Evolutionary conservation across 345 rosid genomes (phyloP), one percentile per base, ranked within the genome.

Genomic region (Gossypium mustelinum): DNA sequence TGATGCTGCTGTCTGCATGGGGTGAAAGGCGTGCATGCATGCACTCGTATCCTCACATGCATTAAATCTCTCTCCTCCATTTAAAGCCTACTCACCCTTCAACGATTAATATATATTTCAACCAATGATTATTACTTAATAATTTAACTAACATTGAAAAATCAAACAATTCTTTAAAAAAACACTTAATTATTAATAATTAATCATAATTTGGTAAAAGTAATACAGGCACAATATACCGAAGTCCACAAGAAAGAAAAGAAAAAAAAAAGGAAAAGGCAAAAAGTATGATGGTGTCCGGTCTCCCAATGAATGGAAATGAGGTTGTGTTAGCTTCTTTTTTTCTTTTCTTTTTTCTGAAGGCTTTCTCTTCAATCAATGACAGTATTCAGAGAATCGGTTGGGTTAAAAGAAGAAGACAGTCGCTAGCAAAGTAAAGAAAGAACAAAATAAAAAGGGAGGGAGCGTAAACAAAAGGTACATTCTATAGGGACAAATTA

Each of bases 1-100:
- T 73, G 80, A 81, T 81, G 80, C 10, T 84, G 81, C 75, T 77
- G n/a, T 78, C 75, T 78, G 86, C 84, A 83, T 78, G 80, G 84
- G 82, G 84, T 80, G 81, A 78, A 59, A 73, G 70, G 84, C 83
- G 80, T 83, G 86, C 82, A 51, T 73, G 73, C 69, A 51, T 75
- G 61, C 76, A 73, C 79, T 83, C 78, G 78, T 82, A 60, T 67
- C 18, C 17, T 24, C 61, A 54, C 83, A 72, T 29, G 25, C 12
- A 55, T 9, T 10, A 9, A 27, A 51, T 69, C 22, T 24, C 72
- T 61, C 44, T 29, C 44, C 5, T 29, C 44, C 18, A 29, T 27
- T 27, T 9, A 61, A 61, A 59, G 9, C 66, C 13, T 34, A 4
- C 39, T 34, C 12, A 22, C 39, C 20, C 20, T 18, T 13, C 63